phyloP scores from a whole-genome alignment of 2,329 filamentous ascomycete genomes.

The Botrytis hyacinthi region DNA sequence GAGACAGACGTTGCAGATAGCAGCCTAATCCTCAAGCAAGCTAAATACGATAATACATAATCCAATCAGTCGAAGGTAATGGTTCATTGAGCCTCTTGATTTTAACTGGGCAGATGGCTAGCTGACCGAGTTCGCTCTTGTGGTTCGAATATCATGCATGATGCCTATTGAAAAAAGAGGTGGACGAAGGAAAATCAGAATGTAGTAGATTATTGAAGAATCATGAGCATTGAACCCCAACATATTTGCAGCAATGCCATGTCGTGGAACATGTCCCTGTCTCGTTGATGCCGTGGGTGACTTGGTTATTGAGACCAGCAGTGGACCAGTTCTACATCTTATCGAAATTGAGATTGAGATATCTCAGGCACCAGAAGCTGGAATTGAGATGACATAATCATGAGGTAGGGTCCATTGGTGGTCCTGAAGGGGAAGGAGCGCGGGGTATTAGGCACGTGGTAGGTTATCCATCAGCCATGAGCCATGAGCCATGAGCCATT shows the following conservation, averaged over 20 bases:
- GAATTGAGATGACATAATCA: neutral
- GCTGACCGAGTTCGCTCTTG: neutral
- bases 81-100: neutral
- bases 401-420: neutral
- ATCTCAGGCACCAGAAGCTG: no score
- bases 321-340: no score
- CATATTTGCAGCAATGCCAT: neutral
- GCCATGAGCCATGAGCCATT: no score
- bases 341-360: no score
- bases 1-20: neutral
- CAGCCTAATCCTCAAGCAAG: neutral
- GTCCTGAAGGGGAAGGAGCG: neutral
- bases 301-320: neutral
- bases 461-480: no score
- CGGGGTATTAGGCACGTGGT: neutral
- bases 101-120: neutral
- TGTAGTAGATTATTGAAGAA: neutral
- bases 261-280: neutral
- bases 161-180: rapidly evolving
- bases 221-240: neutral
- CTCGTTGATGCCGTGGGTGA: neutral
- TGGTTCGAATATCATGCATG: neutral
- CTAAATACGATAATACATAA: neutral
- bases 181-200: neutral
- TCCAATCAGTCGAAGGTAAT: neutral